Conservation (phyloP, 2,329 filamentous ascomycete genomes). For the Phaeophleospora eucalypticola region DNA sequence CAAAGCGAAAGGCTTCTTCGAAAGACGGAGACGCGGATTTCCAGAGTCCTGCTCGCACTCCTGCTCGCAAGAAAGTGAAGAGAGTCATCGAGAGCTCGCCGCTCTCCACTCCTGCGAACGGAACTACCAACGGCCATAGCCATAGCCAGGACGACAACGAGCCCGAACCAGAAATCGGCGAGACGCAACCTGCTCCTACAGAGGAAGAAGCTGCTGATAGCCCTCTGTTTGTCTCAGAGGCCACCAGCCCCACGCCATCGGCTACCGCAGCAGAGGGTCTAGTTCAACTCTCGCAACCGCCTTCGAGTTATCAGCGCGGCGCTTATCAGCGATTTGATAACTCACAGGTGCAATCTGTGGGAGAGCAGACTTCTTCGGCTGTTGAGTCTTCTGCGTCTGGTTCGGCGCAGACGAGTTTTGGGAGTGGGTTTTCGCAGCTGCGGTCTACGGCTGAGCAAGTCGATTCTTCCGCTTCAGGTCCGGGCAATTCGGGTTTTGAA, state of each 20-base stretch:
- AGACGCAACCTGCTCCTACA: conserved; percentile 4
- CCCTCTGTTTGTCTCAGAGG: conserved; percentile 18
- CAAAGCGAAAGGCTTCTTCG: too few species aligned
- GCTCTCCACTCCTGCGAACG: conserved; percentile 1
- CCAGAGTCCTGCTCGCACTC: too few species aligned
- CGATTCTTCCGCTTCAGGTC: too few species aligned
- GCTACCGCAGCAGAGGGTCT: too few species aligned
- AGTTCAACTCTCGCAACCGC: too few species aligned
- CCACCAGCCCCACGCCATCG: too few species aligned
- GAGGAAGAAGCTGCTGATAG: conserved; percentile 9
- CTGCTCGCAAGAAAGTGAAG: too few species aligned
- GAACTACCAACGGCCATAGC: neutral
- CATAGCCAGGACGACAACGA: conserved; percentile 1
- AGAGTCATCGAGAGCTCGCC: conserved; percentile 23
- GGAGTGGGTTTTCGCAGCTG: too few species aligned
- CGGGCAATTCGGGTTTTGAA: too few species aligned
- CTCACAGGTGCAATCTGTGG: neutral
- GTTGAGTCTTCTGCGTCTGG: neutral
- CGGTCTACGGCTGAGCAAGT: too few species aligned
- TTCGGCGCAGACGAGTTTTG: too few species aligned
- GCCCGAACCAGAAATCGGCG: neutral
- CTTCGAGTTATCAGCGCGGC: conserved; percentile 26
- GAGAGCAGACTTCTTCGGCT: neutral
- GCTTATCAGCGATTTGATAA: conserved; percentile 18
- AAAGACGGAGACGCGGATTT: too few species aligned